phyloP scores from a whole-genome alignment of 2,329 filamentous ascomycete species.

The Furcasterigmium furcatum region DNA sequence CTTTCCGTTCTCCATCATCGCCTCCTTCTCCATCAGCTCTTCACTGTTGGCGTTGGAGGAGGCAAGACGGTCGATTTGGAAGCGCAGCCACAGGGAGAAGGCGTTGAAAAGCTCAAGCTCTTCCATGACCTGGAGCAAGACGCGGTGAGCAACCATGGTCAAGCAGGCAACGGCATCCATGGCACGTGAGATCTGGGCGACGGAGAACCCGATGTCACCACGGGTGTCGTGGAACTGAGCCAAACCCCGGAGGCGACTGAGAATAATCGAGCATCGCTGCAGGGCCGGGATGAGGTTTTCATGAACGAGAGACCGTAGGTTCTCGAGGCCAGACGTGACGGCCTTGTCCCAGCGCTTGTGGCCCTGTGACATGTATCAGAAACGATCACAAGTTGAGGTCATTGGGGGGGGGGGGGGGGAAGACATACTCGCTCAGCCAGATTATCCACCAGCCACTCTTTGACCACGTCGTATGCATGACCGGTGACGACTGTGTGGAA shows the following conservation, averaged over 20 bases:
- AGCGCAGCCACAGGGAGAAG: conserved; percentile 81
- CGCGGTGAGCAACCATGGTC: conserved; percentile 70
- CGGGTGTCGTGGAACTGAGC: conserved; percentile 72
- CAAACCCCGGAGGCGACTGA: conserved; percentile 79
- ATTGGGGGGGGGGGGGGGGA: no score
- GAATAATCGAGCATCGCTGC: conserved; percentile 76
- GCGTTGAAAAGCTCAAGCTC: conserved; percentile 74
- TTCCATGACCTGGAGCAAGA: conserved; percentile 67
- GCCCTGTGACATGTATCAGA: conserved; percentile 54
- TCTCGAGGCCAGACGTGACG: conserved; percentile 72
- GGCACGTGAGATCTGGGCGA: conserved; percentile 58
- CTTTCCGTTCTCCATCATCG: conserved; percentile 68
- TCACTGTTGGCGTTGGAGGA: conserved; percentile 59
- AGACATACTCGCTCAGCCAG: conserved; percentile 69
- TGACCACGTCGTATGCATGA: conserved; percentile 69
- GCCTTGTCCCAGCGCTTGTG: conserved; percentile 95
- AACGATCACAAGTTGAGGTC: background rate
- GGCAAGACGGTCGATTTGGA: conserved; percentile 76
- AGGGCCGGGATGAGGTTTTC: conserved; percentile 87
- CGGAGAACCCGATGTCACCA: conserved; percentile 64
- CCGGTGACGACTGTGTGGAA: conserved; percentile 86
- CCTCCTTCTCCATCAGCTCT: conserved; percentile 75
- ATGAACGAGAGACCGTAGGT: conserved; percentile 73
- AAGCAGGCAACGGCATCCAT: conserved; percentile 72
- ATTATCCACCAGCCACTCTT: conserved; percentile 86